Conservation (phyloP, 2,329 filamentous ascomycete species). For the Venturia asperata region DNA sequence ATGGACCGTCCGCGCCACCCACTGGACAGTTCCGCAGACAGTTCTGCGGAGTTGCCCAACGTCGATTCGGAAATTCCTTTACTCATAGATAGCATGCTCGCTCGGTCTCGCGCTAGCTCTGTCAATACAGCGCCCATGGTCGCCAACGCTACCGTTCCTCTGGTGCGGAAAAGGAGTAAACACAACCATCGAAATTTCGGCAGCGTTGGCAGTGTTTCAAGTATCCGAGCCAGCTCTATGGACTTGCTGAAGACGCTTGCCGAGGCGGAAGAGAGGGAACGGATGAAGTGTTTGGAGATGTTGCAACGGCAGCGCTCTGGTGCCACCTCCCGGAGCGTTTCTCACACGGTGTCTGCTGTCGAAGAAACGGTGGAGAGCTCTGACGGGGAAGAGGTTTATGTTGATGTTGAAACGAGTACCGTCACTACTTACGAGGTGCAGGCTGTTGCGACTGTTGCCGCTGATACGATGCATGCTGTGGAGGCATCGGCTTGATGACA, state of each 20-base stretch:
- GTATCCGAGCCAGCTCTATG: constrained; percentile 35
- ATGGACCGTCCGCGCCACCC: constrained; percentile 11
- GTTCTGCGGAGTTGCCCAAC: not conserved
- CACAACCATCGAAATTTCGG: constrained; percentile 23
- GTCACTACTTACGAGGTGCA: not conserved
- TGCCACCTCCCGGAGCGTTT: not conserved
- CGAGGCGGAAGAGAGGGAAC: constrained; percentile 32
- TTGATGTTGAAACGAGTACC: not conserved
- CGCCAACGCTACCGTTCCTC: constrained; percentile 4
- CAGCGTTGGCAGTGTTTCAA: constrained; percentile 27
- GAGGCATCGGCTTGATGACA: not conserved
- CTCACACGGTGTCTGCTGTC: not conserved
- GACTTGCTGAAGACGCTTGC: constrained; percentile 35
- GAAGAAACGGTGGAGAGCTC: not conserved
- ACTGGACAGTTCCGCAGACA: not conserved
- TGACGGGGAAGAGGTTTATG: not conserved
- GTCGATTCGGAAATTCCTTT: not conserved
- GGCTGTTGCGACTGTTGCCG: not conserved
- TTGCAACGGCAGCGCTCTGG: constrained; percentile 1
- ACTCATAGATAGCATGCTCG: constrained; percentile 15
- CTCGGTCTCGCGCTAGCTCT: not conserved
- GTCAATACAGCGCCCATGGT: not conserved
- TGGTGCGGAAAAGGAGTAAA: not conserved
- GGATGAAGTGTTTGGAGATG: constrained; percentile 17
- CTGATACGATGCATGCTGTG: not conserved